phyloP scores from a whole-genome alignment of 2,329 filamentous ascomycete species.

The Pseudogymnoascus sp. region DNA sequence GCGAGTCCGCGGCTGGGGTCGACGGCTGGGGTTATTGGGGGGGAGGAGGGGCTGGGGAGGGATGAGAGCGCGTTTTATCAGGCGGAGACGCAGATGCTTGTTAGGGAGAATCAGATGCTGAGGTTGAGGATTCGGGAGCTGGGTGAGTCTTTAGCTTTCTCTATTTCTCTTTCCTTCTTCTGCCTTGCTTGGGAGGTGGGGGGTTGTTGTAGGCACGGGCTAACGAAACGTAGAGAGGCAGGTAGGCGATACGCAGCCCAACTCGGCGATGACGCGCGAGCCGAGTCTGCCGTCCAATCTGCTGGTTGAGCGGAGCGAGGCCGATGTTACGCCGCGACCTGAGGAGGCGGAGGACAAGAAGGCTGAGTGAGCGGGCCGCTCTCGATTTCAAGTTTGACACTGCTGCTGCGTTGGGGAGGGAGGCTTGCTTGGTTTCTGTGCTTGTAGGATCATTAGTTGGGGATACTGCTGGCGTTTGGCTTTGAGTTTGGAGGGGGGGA shows the following conservation, averaged over 20 bases:
- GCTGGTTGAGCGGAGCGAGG: neutral
- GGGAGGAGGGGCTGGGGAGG: conserved; percentile 38
- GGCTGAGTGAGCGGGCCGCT: neutral
- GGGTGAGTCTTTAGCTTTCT: conserved; percentile 48
- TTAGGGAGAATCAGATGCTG: conserved; percentile 76
- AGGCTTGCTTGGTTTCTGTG: neutral
- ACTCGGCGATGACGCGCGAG: conserved; percentile 25
- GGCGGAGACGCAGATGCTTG: conserved; percentile 69
- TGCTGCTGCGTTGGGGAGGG: neutral
- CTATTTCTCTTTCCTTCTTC: neutral
- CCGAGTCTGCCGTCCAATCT: conserved; percentile 25
- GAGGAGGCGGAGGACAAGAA: neutral
- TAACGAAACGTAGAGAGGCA: conserved; percentile 1
- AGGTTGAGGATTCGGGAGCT: conserved; percentile 65
- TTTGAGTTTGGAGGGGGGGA: neutral
- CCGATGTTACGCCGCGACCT: neutral
- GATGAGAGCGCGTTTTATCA: conserved; percentile 76
- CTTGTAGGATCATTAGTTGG: neutral
- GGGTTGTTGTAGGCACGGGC: neutral
- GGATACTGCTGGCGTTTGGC: neutral
- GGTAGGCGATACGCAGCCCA: conserved; percentile 21
- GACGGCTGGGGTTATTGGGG: conserved; percentile 50
- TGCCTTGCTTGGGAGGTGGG: neutral
- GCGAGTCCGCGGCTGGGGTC: conserved; percentile 48
- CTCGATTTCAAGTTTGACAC: neutral